These are phyloP conservation scores for Aspergillus alliaceus DNA, from an alignment of 2,329 filamentous ascomycete genomes.

Conservation along the genomic window DNA sequence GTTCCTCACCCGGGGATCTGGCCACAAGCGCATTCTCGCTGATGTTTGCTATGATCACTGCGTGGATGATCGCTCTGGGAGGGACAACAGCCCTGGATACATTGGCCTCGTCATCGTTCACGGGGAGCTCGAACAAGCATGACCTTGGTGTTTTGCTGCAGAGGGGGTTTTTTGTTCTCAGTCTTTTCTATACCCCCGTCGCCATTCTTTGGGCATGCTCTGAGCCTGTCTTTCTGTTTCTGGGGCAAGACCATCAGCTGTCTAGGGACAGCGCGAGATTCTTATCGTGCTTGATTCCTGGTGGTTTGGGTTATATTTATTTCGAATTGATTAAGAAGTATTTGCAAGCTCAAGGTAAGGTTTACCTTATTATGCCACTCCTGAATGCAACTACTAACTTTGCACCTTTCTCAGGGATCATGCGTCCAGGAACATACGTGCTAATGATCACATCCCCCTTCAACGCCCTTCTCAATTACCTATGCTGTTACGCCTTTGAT, in stretches of 20 bases:
- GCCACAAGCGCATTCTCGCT: constrained; percentile 84
- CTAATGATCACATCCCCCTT: constrained; percentile 61
- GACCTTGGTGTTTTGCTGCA: constrained; percentile 79
- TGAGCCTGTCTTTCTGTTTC: constrained; percentile 68
- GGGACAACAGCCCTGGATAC: constrained; percentile 86
- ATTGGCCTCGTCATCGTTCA: constrained; percentile 78
- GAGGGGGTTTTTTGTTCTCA: constrained; percentile 70
- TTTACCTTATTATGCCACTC: neutral
- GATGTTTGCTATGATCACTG: constrained; percentile 91
- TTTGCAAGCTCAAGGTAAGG: constrained; percentile 56
- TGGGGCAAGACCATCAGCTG: constrained; percentile 78
- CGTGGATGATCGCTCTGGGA: constrained; percentile 81
- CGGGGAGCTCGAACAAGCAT: constrained; percentile 74
- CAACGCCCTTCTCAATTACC: constrained; percentile 59
- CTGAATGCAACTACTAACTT: neutral
- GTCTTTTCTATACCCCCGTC: constrained; percentile 70
- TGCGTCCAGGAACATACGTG: constrained; percentile 64
- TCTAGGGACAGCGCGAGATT: constrained; percentile 73
- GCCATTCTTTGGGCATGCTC: constrained; percentile 73
- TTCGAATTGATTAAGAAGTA: constrained; percentile 74
- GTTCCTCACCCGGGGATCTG: constrained; percentile 74
- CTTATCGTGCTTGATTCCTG: constrained; percentile 71
- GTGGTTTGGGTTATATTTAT: constrained; percentile 82
- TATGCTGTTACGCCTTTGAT: constrained; percentile 71
- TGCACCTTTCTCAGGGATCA: constrained; percentile 51